Base-by-base conservation (phyloP, 441 rosid genomes). In the Omphalea diandra region DNA sequence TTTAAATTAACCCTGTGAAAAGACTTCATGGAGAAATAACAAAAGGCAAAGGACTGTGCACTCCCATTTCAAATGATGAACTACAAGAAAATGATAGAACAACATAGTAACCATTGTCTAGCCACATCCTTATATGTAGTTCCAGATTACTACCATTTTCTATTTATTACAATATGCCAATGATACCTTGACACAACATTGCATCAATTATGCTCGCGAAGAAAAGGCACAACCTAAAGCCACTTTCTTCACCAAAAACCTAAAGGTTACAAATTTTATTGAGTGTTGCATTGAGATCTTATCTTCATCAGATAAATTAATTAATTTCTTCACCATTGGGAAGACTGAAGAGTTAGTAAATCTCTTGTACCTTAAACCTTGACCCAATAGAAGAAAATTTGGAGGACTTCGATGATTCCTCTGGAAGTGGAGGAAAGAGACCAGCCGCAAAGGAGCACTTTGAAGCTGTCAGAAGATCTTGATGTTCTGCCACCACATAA, bases 401-500 rank as follows among this genome's bases (percentile, higher is more conserved):
- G 69, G 99, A 94, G 73, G 97, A 90, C 77, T 90, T 96, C 40
- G 98, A 96, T 65, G 98, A 79, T 80, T 96, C 98, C 81, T 88
- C 97, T 46, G 95, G 88, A 71, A 86, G 88, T 68, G 88, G 98
- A 75, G 98, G 99, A 84, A 94, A 89, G 49, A 96, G 86, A 74
- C 91, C 80, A 26, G 94, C 87, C 76, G 85, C 98, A 69, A 96
- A 96, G 71, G 87, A 68, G 83, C 94, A 90, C 65, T 68, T 80
- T 47, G 99, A 91, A 73, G 91, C 98, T 11, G 85, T 83, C 88
- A 96, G 84, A 68, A 96, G 91, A 86, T 76, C 98, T 73, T 96
- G 99, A 86, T 96, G 99, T 79, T 96, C 99, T 62, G 99, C 99
- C 78, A 96, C 98, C 26, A 96, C 97, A 75, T 96, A 96, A 81